These are phyloP conservation scores for Trametes maxima DNA, from an alignment of 768 basidiomycete species.

Conservation along the genomic window DNA sequence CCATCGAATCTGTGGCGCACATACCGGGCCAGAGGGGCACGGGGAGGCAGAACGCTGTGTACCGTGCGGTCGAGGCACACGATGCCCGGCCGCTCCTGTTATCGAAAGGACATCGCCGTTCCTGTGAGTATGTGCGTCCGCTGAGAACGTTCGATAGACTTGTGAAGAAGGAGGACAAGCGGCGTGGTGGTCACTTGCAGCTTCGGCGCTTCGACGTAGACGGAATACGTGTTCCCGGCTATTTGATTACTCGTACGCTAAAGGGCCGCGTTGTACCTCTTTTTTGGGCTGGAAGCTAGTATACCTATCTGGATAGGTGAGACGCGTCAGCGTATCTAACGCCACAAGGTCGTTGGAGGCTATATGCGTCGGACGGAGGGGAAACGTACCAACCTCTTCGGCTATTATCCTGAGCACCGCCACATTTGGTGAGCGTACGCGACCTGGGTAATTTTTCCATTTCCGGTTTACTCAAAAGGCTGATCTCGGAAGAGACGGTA, in stretches of 20 bases:
- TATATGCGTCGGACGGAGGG: neutral
- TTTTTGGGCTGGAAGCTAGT: no score
- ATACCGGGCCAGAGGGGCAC: neutral
- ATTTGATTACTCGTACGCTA: slow-evolving; percentile 4
- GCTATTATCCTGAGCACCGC: slow-evolving; percentile 11
- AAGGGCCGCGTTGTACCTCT: neutral
- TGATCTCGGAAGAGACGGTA: neutral
- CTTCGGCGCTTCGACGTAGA: slow-evolving; percentile 17
- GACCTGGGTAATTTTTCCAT: slow-evolving; percentile 1
- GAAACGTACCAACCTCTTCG: slow-evolving; percentile 4
- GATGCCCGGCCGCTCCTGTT: slow-evolving; percentile 17
- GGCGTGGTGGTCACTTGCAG: slow-evolving; percentile 22
- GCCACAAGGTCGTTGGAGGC: neutral
- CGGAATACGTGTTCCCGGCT: slow-evolving; percentile 14
- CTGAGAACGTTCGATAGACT: slow-evolving; percentile 18
- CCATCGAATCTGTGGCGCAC: neutral
- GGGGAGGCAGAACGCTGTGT: slow-evolving; percentile 3
- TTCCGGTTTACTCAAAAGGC: neutral
- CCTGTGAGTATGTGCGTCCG: neutral
- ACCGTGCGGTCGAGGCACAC: slow-evolving; percentile 7
- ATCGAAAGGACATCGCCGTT: slow-evolving; percentile 22
- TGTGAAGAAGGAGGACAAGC: slow-evolving; percentile 7
- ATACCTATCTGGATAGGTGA: neutral
- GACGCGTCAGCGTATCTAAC: neutral
- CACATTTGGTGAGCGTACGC: slow-evolving; percentile 4